Evolutionary conservation across 2,329 filamentous ascomycete genomes (phyloP), one percentile per base, ranked within the genome.

Genomic region (Aspergillus vadensis): DNA sequence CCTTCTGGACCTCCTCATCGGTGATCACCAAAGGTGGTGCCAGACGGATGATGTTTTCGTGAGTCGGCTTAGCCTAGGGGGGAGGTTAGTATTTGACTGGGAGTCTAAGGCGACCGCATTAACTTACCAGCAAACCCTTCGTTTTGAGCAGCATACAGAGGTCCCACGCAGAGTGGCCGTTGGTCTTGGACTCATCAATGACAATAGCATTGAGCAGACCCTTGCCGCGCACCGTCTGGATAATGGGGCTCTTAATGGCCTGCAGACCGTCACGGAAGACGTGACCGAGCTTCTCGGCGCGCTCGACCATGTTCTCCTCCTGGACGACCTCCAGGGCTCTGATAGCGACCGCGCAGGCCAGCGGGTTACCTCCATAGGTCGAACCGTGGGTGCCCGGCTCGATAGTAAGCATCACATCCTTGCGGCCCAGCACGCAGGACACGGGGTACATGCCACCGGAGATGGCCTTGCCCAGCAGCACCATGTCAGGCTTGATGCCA

Each of bases 361-460:
- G 84, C 17, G 95, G 95, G 80, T 99, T 99, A 54, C 95, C 95
- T 63, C 95, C 95, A 73, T 98, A 99, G n/a, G 95, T 99, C 44
- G 92, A 97, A 52, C 95, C 95, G 79, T 99, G 95, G 25, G 95
- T 98, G 62, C 95, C 95, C 25, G 95, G 91, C 83, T 99, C 95
- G 65, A 99, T 84, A 9, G 94, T 95, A 67, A 97, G 85, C 93
- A 99, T 97, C 65, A 98, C 84, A 59, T 97, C 93, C 79, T 90
- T 92, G 70, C 88, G 88, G 63, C 90, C 89, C 55, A 99, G 84
- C 52, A 99, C 93, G 70, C 89, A 92, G 63, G 92, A 97, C 60
- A 99, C 95, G n/a, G 95, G 95, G 80, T 99, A 99, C 90, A 98
- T 95, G 77, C 95, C 95, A 65, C 95, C 95, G 36, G 92, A 97